Base-by-base conservation (phyloP, 768 basidiomycete species). In the Macrocybe gigantea region DNA sequence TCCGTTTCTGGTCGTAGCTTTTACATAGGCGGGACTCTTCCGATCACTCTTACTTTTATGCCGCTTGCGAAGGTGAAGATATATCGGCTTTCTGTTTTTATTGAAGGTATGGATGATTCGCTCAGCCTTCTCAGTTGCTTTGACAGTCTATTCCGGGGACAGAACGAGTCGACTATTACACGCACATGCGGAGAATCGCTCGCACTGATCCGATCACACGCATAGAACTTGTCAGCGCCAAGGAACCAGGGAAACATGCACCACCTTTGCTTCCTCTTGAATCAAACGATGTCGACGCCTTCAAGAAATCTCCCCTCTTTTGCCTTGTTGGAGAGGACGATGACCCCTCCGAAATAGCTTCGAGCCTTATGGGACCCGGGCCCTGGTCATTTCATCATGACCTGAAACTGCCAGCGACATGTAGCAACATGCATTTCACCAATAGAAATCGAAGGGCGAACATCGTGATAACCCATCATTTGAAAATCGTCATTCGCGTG, bases 111-210 rank as follows among this genome's bases (percentile, higher is more conserved):
- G 78, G 13, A 30, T 13, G 37, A 50, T 12, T 7, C 33, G 7
- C 6, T 14, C 10, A 6, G 8, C 33, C 37, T 22, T 47, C 29
- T 11, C 29, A n/a, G 22, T 1, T 29, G 15, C 13, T 5, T 30
- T 32, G 13, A 15, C 13, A 12, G 3, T 14, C 31, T 11, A 47
- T 10, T 12, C 34, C 15, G 12, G 7, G 1, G 45, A 35, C 62
- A 93, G 92, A 94, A 64, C 83, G 82, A 53, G 76, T 88, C 8
- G 87, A 89, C 43, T 94, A 93, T 62, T 87, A 78, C 58, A 82
- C 85, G 15, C 72, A 81, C 51, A 76, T 79, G 64, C 78, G 77
- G 52, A 78, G 80, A 36, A 72, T 85, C 11, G 82, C 79, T 0
- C 82, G 90, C 7, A 74, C 87, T 10, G 88, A 93, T 51, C 79